Percentiles rank a stretch among this genome's conserved stretches.
Conservation (phyloP, 176 grass and related monocot genomes). For the Dendrocalamus sinicus region DNA sequence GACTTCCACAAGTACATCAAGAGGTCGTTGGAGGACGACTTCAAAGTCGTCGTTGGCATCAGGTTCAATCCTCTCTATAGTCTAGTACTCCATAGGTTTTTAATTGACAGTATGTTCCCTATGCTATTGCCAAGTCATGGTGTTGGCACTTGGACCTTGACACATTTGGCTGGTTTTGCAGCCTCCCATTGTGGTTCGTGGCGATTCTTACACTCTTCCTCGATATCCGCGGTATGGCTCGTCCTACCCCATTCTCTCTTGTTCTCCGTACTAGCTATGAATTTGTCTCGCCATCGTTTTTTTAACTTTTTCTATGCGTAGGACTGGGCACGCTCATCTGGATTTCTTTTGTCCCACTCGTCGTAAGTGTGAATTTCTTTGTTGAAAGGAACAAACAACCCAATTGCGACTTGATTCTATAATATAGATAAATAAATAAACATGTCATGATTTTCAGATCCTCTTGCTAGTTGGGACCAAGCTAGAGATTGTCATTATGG, state of each 20-base stretch:
- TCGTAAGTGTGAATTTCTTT: constrained; percentile 47
- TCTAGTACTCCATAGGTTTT: neutral
- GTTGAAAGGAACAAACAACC: neutral
- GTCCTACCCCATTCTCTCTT: neutral
- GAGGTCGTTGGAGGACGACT: constrained; percentile 86
- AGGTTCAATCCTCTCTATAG: constrained; percentile 44
- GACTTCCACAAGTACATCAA: constrained; percentile 95
- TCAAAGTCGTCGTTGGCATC: constrained; percentile 87
- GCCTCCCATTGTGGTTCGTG: constrained; percentile 65
- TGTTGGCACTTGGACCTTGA: constrained; percentile 7
- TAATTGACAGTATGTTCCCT: neutral
- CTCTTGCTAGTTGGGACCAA: constrained; percentile 76
- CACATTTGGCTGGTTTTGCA: constrained; percentile 38
- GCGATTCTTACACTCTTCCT: constrained; percentile 64
- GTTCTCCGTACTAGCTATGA: neutral
- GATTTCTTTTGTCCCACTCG: constrained; percentile 61
- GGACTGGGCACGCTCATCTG: constrained; percentile 49
- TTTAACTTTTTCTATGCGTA: constrained; percentile 7
- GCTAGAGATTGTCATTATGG: constrained; percentile 84
- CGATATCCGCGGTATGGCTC: constrained; percentile 40
- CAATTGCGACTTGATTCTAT: neutral
- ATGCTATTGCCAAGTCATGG: neutral
- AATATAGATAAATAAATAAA: neutral
- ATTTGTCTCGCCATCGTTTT: constrained; percentile 14
- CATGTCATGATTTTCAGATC: constrained; percentile 49